These are phyloP conservation scores for Hippophae gyantsensis DNA, from an alignment of 306 rosid genomes.

Conservation along the genomic window DNA sequence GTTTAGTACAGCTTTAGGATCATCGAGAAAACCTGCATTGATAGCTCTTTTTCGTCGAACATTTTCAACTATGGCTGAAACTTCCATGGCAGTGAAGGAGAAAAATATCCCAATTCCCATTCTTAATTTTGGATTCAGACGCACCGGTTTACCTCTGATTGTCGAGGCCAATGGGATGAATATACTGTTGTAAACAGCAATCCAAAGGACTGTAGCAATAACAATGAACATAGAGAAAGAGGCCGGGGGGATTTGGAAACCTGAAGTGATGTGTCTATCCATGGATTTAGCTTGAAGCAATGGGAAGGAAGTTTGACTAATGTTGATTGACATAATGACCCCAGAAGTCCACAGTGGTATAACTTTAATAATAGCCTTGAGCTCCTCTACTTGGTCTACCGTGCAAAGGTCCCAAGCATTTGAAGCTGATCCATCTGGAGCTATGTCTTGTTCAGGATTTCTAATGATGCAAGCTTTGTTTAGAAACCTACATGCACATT, in stretches of 20 bases:
- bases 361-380: slow-evolving; percentile 26
- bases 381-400: slow-evolving; percentile 25
- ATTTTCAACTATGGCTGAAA: slow-evolving; percentile 15
- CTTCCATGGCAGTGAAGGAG: background rate
- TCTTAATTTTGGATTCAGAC: slow-evolving; percentile 5
- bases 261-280: slow-evolving; percentile 25
- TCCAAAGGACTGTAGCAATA: slow-evolving; percentile 19
- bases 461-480: slow-evolving; percentile 3
- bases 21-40: slow-evolving; percentile 20
- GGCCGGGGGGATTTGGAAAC: slow-evolving; percentile 35
- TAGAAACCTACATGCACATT: background rate
- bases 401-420: slow-evolving; percentile 9
- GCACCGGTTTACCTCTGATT: slow-evolving; percentile 2
- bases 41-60: slow-evolving; percentile 19
- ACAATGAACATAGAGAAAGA: slow-evolving; percentile 27
- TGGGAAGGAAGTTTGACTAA: background rate
- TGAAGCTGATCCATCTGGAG: slow-evolving; percentile 11
- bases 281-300: slow-evolving; percentile 16
- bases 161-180: slow-evolving; percentile 25
- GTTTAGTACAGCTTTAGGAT: slow-evolving; percentile 18
- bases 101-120: slow-evolving; percentile 14
- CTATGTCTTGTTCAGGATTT: slow-evolving; percentile 4
- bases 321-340: slow-evolving; percentile 10
- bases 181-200: slow-evolving; percentile 20
- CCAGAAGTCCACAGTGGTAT: slow-evolving; percentile 45